Percentiles rank a stretch among this genome's conserved stretches.
Evolutionary conservation across 768 basidiomycete species (phyloP).

Genomic region (Leccinum subgranulosum): DNA sequence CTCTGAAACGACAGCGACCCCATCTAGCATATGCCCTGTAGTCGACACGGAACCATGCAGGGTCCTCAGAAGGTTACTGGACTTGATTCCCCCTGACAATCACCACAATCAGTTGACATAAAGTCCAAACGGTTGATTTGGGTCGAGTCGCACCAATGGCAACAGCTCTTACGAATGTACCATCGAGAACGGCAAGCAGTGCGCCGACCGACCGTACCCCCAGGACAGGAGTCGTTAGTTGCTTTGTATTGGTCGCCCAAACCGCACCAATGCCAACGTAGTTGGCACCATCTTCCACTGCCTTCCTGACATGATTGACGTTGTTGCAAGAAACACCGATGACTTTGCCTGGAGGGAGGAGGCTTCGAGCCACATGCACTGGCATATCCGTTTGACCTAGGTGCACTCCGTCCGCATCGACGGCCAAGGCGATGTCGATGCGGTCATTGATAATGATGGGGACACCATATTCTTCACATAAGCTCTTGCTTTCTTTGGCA

Average conservation of each 20-base stretch:
- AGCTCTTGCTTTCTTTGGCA: slow-evolving; percentile 60
- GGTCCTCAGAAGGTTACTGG: slow-evolving; percentile 69
- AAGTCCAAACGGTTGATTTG: not conserved
- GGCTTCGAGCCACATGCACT: slow-evolving; percentile 54
- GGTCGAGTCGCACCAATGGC: slow-evolving; percentile 66
- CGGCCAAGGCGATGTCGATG: slow-evolving; percentile 80
- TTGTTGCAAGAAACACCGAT: slow-evolving; percentile 82
- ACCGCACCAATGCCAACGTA: slow-evolving; percentile 89
- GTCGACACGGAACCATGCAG: slow-evolving; percentile 67
- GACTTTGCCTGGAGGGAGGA: slow-evolving; percentile 68
- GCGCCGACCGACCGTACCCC: slow-evolving; percentile 72
- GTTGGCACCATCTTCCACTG: slow-evolving; percentile 65
- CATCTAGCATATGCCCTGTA: slow-evolving; percentile 61
- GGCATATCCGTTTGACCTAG: slow-evolving; percentile 89
- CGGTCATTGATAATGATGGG: slow-evolving; percentile 88
- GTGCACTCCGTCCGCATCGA: slow-evolving; percentile 78
- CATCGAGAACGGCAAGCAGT: slow-evolving; percentile 63
- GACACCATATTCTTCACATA: slow-evolving; percentile 75
- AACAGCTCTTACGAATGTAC: slow-evolving; percentile 65
- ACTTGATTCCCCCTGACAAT: slow-evolving; percentile 78
- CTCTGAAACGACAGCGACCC: slow-evolving; percentile 87
- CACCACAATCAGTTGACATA: not conserved
- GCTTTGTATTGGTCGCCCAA: slow-evolving; percentile 79
- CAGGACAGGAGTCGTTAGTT: slow-evolving; percentile 56
- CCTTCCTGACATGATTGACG: slow-evolving; percentile 57